A percentile compares a stretch with the other conserved stretches of the same genome.
Evolutionary conservation across 1,139 yeast species (phyloP).

Genomic region (Yamadazyma sp.): DNA sequence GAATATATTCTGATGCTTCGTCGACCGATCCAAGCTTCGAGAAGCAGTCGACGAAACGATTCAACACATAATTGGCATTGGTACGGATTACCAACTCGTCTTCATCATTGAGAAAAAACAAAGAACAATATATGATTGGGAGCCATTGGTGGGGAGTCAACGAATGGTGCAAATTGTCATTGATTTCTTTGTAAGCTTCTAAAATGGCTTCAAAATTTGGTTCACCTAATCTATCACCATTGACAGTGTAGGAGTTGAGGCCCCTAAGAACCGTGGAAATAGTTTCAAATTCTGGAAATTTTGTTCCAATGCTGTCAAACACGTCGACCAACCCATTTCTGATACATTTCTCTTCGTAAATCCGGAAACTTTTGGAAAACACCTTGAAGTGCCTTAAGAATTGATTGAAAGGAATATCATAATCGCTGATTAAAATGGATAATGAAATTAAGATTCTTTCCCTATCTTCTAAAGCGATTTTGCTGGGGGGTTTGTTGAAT

Average conservation of each 20-base stretch:
- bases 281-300: constrained; percentile 42
- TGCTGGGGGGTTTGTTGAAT: constrained; percentile 60
- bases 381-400: constrained; percentile 54
- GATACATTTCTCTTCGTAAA: constrained; percentile 57
- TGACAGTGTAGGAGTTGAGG: constrained; percentile 66
- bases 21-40: constrained; percentile 32
- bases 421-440: constrained; percentile 50
- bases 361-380: constrained; percentile 59
- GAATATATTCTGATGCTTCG: constrained; percentile 37
- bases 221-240: constrained; percentile 67
- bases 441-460: constrained; percentile 61
- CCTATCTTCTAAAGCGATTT: constrained; percentile 55
- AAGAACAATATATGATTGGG: constrained; percentile 67
- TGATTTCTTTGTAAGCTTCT: constrained; percentile 63
- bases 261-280: constrained; percentile 57
- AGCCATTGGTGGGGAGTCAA: constrained; percentile 69
- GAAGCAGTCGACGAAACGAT: constrained; percentile 63
- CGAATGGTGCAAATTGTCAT: constrained; percentile 49
- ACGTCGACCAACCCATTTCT: constrained; percentile 62
- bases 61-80: constrained; percentile 68
- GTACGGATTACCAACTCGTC: constrained; percentile 81
- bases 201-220: constrained; percentile 79
- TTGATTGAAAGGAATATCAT: constrained; percentile 54
- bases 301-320: constrained; percentile 58
- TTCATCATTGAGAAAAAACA: constrained; percentile 74